A percentile compares a stretch with the other conserved stretches of the same genome.
phyloP scores from a whole-genome alignment of 345 rosid genomes.

The Gynandropsis gynandra region DNA sequence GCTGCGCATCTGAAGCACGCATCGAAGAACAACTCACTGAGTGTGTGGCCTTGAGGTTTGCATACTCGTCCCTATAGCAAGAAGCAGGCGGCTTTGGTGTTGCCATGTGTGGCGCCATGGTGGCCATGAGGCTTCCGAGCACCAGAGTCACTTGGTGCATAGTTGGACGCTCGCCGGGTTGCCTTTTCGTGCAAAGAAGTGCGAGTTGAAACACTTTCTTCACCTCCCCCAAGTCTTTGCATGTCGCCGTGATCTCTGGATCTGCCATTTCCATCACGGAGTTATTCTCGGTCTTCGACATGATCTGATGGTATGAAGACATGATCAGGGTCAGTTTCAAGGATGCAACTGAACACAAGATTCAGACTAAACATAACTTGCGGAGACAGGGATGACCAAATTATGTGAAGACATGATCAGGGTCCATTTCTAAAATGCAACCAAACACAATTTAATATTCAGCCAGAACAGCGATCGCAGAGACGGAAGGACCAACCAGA shows the following conservation, averaged over 20 bases:
- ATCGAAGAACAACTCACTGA: conserved; percentile 74
- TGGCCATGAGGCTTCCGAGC: conserved; percentile 53
- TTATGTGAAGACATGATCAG: neutral
- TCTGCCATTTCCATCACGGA: conserved; percentile 83
- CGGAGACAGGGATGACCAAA: too few species aligned
- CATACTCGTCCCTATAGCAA: conserved; percentile 76
- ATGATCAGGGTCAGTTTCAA: neutral
- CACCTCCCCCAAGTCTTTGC: conserved; percentile 68
- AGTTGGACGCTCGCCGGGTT: conserved; percentile 73
- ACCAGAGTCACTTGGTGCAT: conserved; percentile 91
- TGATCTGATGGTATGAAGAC: conserved; percentile 35
- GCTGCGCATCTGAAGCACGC: conserved; percentile 94
- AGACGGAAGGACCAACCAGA: conserved; percentile 45
- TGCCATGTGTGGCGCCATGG: conserved; percentile 18
- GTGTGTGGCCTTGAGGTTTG: conserved; percentile 81
- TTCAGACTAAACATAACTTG: neutral
- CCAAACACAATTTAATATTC: neutral
- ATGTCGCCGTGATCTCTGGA: conserved; percentile 63
- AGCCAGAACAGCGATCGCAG: too few species aligned
- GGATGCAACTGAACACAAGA: neutral
- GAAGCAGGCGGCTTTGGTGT: conserved; percentile 32
- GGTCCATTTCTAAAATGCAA: neutral
- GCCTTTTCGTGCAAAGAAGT: conserved; percentile 68
- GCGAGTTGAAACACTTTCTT: conserved; percentile 95
- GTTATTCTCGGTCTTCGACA: conserved; percentile 79